Conservation (phyloP, 2,329 filamentous ascomycete genomes). For the Plenodomus tracheiphilus region DNA sequence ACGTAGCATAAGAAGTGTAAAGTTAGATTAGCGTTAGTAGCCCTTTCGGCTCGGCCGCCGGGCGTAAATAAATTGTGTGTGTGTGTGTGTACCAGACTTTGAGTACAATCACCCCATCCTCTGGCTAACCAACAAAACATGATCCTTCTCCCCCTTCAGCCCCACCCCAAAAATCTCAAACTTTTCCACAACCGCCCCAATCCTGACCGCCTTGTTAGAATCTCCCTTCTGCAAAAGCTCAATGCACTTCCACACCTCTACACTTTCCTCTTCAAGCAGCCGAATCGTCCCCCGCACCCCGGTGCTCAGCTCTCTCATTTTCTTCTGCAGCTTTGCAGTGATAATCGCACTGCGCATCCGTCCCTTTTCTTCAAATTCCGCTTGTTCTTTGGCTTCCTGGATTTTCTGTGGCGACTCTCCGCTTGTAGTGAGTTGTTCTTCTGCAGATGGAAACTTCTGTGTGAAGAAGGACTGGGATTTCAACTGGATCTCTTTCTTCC, state of each 20-base stretch:
- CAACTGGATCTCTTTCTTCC: constrained; percentile 1
- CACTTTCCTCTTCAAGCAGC: constrained; percentile 1
- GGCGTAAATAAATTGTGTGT: too few species aligned
- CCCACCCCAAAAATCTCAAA: constrained; percentile 5
- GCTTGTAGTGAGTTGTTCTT: too few species aligned
- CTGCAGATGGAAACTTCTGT: background rate
- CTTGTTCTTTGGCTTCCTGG: background rate
- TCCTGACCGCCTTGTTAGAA: background rate
- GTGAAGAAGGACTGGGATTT: background rate
- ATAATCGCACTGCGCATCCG: background rate
- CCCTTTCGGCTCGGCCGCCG: too few species aligned
- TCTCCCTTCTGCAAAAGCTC: constrained; percentile 4
- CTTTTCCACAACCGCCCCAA: background rate
- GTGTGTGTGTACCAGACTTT: too few species aligned
- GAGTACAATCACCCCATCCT: too few species aligned
- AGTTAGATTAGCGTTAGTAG: too few species aligned
- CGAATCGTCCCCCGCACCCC: constrained; percentile 6
- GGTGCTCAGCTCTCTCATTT: constrained; percentile 3
- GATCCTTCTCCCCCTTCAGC: constrained; percentile 6
- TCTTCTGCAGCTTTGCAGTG: background rate
- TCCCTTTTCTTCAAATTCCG: background rate
- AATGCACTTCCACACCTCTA: constrained; percentile 3
- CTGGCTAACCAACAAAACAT: constrained; percentile 14
- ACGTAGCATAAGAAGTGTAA: too few species aligned
- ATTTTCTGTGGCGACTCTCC: background rate